Conservation (phyloP, 208 protist genomes). For the Trypanosoma mega region DNA sequence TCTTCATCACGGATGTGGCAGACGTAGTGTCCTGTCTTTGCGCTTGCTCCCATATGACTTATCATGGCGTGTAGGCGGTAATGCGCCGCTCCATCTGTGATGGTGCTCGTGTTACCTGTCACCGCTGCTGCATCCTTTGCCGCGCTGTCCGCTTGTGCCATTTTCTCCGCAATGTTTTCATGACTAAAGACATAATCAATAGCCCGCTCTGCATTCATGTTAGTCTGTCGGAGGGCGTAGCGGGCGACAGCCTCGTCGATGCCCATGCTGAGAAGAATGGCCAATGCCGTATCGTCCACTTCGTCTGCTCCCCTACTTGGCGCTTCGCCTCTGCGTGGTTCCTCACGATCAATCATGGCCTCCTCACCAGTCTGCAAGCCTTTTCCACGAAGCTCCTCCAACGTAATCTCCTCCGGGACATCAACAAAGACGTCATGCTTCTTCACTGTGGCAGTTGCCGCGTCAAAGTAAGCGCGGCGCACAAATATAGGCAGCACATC, state of each 20-base stretch:
- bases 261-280: slow-evolving; percentile 87
- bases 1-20: slow-evolving; percentile 81
- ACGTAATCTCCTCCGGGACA: slow-evolving; percentile 63
- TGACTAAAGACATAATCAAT: slow-evolving; percentile 97
- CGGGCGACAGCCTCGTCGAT: slow-evolving; percentile 66
- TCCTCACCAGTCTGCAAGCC: slow-evolving; percentile 61
- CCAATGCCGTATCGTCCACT: slow-evolving; percentile 77
- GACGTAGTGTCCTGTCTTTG: slow-evolving; percentile 90
- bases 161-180: slow-evolving; percentile 68
- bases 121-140: background rate
- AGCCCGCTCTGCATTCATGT: slow-evolving; percentile 93
- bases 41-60: slow-evolving; percentile 89
- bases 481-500: slow-evolving; percentile 80
- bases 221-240: slow-evolving; percentile 85
- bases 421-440: slow-evolving; percentile 91
- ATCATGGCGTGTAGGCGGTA: slow-evolving; percentile 89
- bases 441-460: slow-evolving; percentile 57
- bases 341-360: slow-evolving; percentile 41
- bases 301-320: background rate
- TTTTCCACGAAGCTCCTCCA: slow-evolving; percentile 52
- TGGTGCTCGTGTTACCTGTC: background rate
- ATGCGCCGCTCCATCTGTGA: slow-evolving; percentile 48
- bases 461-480: slow-evolving; percentile 82
- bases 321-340: slow-evolving; percentile 17
- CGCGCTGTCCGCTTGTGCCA: slow-evolving; percentile 18